Conservation (phyloP, 2,329 filamentous ascomycete genomes). For the Metarhizium rileyi region DNA sequence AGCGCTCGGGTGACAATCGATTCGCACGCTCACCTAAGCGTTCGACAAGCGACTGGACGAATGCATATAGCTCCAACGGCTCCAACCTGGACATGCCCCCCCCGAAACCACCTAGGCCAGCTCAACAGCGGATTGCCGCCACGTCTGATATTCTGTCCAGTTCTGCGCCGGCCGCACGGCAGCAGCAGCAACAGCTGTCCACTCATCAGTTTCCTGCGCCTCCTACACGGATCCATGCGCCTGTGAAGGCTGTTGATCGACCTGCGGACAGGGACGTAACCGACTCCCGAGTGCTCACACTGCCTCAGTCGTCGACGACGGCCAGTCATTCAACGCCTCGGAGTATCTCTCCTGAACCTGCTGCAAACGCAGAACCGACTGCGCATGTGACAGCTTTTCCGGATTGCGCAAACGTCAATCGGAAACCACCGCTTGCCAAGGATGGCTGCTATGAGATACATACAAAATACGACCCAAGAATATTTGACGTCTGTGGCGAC, state of each 20-base stretch:
- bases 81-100: conserved; percentile 17
- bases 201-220: conserved; percentile 20
- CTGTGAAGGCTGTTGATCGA: conserved; percentile 27
- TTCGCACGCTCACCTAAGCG: conserved; percentile 43
- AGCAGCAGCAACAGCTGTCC: conserved; percentile 15
- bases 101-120: conserved; percentile 35
- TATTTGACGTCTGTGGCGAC: conserved; percentile 82
- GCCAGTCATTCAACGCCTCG: background rate
- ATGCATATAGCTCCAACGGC: conserved; percentile 5
- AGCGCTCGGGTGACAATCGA: conserved; percentile 32
- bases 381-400: conserved; percentile 60
- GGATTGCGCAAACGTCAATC: conserved; percentile 74
- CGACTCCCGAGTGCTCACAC: background rate
- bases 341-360: conserved; percentile 9
- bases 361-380: conserved; percentile 31
- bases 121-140: conserved; percentile 16
- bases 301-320: conserved; percentile 11
- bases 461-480: conserved; percentile 77
- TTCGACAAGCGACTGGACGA: conserved; percentile 10
- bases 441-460: conserved; percentile 65
- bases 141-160: conserved; percentile 10
- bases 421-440: conserved; percentile 67
- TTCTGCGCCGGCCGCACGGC: conserved; percentile 16
- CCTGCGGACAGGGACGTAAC: conserved; percentile 15
- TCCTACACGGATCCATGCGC: conserved; percentile 20